Evolutionary conservation across 495 filamentous ascomycete species (phyloP).

Genomic region (Penicillium cosmopolitanum): DNA sequence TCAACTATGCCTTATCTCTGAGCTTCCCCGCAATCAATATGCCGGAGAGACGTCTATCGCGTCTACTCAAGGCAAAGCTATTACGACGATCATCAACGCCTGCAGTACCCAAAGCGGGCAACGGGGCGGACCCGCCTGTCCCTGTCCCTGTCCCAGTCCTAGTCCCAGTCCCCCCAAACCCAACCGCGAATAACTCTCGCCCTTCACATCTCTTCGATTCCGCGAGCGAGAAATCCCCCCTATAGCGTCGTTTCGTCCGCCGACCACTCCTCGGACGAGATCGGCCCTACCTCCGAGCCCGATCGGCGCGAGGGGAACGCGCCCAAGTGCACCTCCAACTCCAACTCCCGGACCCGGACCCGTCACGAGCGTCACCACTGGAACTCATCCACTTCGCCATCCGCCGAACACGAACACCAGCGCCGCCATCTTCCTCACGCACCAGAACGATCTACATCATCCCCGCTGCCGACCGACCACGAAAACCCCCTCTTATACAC

Average conservation of each 20-base stretch:
- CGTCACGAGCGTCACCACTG: conserved; percentile 5
- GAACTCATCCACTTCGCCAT: conserved; percentile 14
- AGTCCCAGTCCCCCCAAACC: conserved; percentile 22
- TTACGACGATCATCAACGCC: conserved; percentile 44
- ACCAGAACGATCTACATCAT: conserved; percentile 10
- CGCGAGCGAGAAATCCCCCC: conserved; percentile 27
- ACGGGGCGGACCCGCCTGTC: conserved; percentile 35
- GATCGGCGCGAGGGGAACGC: conserved; percentile 14
- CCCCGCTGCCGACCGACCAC: conserved; percentile 23
- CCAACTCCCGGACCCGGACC: conserved; percentile 9
- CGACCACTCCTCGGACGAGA: conserved; percentile 17
- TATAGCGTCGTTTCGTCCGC: conserved; percentile 31
- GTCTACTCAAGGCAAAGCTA: conserved; percentile 43
- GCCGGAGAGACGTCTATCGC: conserved; percentile 39
- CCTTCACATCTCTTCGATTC: conserved; percentile 26
- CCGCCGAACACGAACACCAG: conserved; percentile 18
- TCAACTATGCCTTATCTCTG: conserved; percentile 12
- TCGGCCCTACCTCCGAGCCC: conserved; percentile 9
- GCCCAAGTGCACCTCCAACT: conserved; percentile 3
- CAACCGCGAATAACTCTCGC: conserved; percentile 26
- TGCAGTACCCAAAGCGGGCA: conserved; percentile 32
- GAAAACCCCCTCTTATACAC: conserved; percentile 22
- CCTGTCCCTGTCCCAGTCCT: too few species aligned
- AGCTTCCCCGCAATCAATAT: conserved; percentile 29
- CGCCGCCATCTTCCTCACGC: conserved; percentile 12